These are phyloP conservation scores for Aspergillus nidulans DNA, from an alignment of 495 filamentous ascomycete species.

Conservation along the genomic window DNA sequence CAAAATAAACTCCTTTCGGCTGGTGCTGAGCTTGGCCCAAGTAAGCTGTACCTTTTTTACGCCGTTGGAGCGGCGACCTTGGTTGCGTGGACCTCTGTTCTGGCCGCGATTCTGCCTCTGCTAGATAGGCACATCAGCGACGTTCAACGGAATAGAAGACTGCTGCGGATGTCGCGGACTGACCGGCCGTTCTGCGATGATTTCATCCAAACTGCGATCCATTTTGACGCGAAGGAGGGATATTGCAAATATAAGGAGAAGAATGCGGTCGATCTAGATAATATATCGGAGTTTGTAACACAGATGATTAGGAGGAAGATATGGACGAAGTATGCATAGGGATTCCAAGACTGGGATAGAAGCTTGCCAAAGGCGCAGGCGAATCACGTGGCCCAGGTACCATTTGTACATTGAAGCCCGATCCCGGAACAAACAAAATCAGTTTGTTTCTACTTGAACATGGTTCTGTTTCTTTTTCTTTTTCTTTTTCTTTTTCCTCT, in stretches of 20 bases:
- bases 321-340: conserved; percentile 1
- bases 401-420: too few relatives aligned
- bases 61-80: conserved; percentile 68
- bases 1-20: conserved; percentile 1
- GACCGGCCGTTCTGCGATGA: conserved; percentile 78
- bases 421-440: too few relatives aligned
- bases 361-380: not conserved
- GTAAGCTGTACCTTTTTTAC: conserved; percentile 65
- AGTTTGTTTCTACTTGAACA: not conserved
- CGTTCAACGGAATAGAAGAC: not conserved
- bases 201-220: conserved; percentile 82
- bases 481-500: too few relatives aligned
- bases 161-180: not conserved
- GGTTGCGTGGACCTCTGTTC: conserved; percentile 48
- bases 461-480: conserved; percentile 1
- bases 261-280: not conserved
- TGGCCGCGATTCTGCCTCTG: conserved; percentile 33
- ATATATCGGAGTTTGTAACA: not conserved
- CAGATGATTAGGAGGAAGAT: not conserved
- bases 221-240: conserved; percentile 38
- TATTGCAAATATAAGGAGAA: not conserved
- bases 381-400: not conserved
- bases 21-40: not conserved
- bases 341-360: not conserved
- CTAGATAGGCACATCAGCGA: conserved; percentile 14